A percentile compares a stretch with the other conserved stretches of the same genome.
phyloP scores from a whole-genome alignment of 2,329 filamentous ascomycete species.

The Leptographium galeiforme region DNA sequence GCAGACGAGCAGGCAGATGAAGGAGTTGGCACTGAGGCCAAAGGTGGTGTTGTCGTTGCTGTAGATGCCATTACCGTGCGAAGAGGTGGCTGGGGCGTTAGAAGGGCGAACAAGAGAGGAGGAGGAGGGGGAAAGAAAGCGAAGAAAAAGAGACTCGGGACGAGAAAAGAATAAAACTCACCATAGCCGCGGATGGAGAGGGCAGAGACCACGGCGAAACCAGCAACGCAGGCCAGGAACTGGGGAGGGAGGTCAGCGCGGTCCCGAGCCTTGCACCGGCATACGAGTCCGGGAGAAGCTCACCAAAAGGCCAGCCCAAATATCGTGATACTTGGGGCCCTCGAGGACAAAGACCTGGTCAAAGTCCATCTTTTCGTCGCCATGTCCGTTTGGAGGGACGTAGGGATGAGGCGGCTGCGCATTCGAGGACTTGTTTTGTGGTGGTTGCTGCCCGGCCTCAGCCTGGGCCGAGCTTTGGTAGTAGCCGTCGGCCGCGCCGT shows the following conservation, averaged over 20 bases:
- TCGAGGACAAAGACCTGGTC: constrained; percentile 73
- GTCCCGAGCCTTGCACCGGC: too few species aligned
- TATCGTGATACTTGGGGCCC: constrained; percentile 76
- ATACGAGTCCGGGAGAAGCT: constrained; percentile 10
- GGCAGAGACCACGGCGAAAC: constrained; percentile 9
- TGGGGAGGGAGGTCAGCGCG: neutral
- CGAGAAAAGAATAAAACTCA: neutral
- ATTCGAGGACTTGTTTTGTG: neutral
- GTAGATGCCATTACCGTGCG: constrained; percentile 57
- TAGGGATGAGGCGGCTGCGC: neutral
- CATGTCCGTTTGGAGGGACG: constrained; percentile 14
- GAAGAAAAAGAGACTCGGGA: too few species aligned
- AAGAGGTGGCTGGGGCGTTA: constrained; percentile 2
- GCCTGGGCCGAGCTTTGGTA: neutral
- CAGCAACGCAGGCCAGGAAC: constrained; percentile 15
- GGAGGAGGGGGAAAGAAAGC: too few species aligned
- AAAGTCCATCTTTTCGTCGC: constrained; percentile 44
- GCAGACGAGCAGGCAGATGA: constrained; percentile 73
- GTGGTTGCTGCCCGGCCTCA: neutral
- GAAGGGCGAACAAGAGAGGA: neutral
- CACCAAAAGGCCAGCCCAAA: constrained; percentile 76
- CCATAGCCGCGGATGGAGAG: constrained; percentile 11
- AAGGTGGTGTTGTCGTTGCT: constrained; percentile 49
- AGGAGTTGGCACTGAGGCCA: constrained; percentile 65
- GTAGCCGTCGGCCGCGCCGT: constrained; percentile 1